Percentiles rank a stretch among this genome's conserved stretches.
These are phyloP conservation scores for Silene latifolia DNA, from an alignment of 148 eudicot genomes.

Conservation along the genomic window DNA sequence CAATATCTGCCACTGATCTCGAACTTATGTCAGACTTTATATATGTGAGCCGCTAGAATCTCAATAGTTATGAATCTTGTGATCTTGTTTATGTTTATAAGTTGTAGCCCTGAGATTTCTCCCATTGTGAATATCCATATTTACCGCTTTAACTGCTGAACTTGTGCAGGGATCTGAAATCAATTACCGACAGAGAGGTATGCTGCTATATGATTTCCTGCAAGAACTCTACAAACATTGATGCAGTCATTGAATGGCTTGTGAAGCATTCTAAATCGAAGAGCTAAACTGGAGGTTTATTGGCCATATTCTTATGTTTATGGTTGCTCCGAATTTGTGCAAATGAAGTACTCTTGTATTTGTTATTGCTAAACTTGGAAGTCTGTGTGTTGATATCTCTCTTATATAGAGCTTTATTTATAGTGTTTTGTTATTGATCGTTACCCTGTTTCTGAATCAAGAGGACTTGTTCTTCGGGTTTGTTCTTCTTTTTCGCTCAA, in stretches of 20 bases:
- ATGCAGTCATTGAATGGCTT: slow-evolving; percentile 89
- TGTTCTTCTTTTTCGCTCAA: neutral
- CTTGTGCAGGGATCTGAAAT: slow-evolving; percentile 71
- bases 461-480: slow-evolving; percentile 3
- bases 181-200: slow-evolving; percentile 91
- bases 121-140: no score
- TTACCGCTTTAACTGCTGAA: neutral
- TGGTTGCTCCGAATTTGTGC: slow-evolving; percentile 14
- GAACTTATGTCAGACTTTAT: no score
- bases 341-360: neutral
- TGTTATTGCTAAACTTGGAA: slow-evolving; percentile 17
- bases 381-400: slow-evolving; percentile 29
- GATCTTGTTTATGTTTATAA: no score
- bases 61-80: no score
- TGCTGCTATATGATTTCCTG: slow-evolving; percentile 99
- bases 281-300: slow-evolving; percentile 42
- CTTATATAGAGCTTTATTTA: slow-evolving; percentile 27
- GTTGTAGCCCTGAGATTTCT: no score
- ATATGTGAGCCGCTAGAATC: no score
- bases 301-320: slow-evolving; percentile 26
- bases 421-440: slow-evolving; percentile 18
- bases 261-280: slow-evolving; percentile 95
- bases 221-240: slow-evolving; percentile 97
- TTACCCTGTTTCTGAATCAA: slow-evolving; percentile 18
- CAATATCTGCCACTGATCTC: no score